Conservation (phyloP, 169 alveolate species). For the Plasmodium fragile region DNA sequence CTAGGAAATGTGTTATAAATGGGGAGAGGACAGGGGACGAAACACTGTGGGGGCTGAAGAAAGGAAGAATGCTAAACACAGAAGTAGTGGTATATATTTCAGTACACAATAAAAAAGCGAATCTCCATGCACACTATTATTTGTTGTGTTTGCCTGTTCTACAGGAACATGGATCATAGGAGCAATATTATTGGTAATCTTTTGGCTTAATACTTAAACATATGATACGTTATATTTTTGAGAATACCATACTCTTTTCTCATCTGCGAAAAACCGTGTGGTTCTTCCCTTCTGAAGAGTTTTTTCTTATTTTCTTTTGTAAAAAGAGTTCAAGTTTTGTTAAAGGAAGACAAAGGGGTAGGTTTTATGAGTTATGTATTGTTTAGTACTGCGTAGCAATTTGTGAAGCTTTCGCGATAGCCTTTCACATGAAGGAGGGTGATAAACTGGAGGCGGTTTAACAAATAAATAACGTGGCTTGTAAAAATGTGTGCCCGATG, state of each 20-base stretch:
- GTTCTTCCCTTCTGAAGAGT: conserved; percentile 25
- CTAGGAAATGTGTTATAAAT: neutral
- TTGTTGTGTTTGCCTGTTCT: neutral
- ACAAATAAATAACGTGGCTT: neutral
- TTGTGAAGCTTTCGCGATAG: neutral
- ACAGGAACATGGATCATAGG: conserved; percentile 76
- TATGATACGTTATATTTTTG: neutral
- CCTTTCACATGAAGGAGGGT: neutral
- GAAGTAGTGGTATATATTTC: neutral
- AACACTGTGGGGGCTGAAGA: neutral
- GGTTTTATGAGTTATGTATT: neutral
- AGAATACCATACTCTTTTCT: neutral
- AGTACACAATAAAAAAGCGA: neutral
- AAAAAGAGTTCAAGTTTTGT: conserved; percentile 40
- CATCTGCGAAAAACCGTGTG: neutral
- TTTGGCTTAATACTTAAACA: neutral
- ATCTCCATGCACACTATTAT: neutral
- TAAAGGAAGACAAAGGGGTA: conserved; percentile 76
- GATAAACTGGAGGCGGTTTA: neutral
- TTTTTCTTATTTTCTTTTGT: conserved; percentile 62
- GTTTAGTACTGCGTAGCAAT: neutral
- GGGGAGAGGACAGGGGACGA: neutral
- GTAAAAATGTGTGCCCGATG: neutral
- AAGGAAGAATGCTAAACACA: neutral
- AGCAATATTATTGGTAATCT: conserved; percentile 46